Conservation (phyloP, 2,329 filamentous ascomycete species). For the Sporothrix schenckii region DNA sequence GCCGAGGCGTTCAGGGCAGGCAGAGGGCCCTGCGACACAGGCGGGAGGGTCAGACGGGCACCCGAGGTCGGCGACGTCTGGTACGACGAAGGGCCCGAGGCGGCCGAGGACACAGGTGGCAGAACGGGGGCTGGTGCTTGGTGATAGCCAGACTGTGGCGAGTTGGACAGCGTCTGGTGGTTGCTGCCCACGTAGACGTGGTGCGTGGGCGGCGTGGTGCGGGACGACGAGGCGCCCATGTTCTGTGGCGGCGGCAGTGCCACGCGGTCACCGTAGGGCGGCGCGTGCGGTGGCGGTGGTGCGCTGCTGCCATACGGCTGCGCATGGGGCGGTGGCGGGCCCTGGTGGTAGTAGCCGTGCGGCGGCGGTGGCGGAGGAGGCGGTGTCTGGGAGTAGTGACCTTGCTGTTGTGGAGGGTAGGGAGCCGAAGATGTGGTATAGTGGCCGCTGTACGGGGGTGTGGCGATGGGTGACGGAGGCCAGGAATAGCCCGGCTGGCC, state of each 20-base stretch:
- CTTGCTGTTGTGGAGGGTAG: constrained; percentile 38
- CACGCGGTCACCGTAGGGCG: constrained; percentile 31
- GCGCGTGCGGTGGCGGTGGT: constrained; percentile 34
- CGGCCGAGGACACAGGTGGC: constrained; percentile 31
- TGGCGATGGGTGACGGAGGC: constrained; percentile 60
- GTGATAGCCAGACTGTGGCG: constrained; percentile 33
- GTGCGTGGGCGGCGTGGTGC: constrained; percentile 24
- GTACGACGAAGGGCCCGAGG: constrained; percentile 19
- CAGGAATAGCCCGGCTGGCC: constrained; percentile 53
- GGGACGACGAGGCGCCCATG: constrained; percentile 17
- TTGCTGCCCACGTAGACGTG: neutral
- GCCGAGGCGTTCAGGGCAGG: constrained; percentile 25
- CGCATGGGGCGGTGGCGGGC: constrained; percentile 22
- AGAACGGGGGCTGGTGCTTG: constrained; percentile 30
- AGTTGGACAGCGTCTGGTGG: constrained; percentile 28
- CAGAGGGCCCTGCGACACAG: constrained; percentile 30
- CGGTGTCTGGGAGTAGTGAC: constrained; percentile 36
- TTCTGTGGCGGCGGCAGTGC: constrained; percentile 33
- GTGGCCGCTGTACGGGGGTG: constrained; percentile 56
- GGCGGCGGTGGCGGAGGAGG: constrained; percentile 40
- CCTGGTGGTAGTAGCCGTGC: constrained; percentile 37
- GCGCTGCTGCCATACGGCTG: constrained; percentile 1
- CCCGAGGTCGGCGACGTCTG: constrained; percentile 31
- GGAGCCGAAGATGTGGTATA: constrained; percentile 47
- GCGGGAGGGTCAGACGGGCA: constrained; percentile 27